These are phyloP conservation scores for Gracilaria vermiculophylla DNA, from an alignment of 23 red algal species.

Conservation along the genomic window DNA sequence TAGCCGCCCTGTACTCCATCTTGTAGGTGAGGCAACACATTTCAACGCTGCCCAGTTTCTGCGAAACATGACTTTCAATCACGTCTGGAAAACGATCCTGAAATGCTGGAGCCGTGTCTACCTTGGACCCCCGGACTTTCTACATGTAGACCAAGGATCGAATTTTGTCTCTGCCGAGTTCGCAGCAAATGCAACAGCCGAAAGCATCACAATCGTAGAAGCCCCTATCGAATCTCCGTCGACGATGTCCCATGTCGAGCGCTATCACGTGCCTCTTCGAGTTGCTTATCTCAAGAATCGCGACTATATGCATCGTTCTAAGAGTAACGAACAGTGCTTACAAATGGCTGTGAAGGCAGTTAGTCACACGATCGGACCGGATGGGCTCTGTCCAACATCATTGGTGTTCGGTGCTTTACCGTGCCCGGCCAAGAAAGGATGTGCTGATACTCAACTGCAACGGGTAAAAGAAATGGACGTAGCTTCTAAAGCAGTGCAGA, in stretches of 20 bases:
- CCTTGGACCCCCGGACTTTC: constrained; percentile 25
- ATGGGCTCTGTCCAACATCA: not conserved
- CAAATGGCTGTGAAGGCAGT: not conserved
- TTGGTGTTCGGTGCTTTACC: not conserved
- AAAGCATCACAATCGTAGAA: not conserved
- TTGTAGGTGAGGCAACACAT: constrained; percentile 31
- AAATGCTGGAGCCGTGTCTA: constrained; percentile 2
- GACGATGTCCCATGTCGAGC: constrained; percentile 17
- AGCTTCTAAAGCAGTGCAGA: not conserved
- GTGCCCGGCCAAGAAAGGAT: not conserved
- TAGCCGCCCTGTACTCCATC: not conserved
- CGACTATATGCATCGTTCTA: not conserved
- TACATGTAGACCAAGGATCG: constrained; percentile 12
- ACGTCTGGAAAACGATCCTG: constrained; percentile 5
- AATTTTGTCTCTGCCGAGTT: constrained; percentile 24
- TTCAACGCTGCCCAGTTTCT: constrained; percentile 8
- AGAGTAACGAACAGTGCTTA: not conserved
- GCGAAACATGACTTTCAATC: not conserved
- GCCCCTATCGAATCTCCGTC: not conserved
- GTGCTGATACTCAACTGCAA: not conserved
- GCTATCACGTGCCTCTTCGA: constrained; percentile 14
- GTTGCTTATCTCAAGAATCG: not conserved
- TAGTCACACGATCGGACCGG: constrained; percentile 4
- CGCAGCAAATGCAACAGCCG: not conserved
- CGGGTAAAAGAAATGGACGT: not conserved